Conservation (phyloP, 148 eudicot genomes). For the Rhododendron molle region DNA sequence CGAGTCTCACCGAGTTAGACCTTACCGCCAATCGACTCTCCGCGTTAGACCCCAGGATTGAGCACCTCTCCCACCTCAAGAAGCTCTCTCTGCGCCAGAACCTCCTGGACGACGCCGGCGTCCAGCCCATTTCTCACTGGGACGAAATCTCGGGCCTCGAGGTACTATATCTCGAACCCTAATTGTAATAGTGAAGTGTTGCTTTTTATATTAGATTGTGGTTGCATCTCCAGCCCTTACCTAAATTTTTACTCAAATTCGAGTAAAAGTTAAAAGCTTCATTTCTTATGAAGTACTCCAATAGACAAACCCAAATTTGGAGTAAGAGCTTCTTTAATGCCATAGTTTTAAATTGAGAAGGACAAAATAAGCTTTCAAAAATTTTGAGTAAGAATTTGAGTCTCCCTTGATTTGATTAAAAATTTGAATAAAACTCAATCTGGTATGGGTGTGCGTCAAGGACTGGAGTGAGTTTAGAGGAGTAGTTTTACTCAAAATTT, state of each 20-base stretch:
- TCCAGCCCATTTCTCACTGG: constrained; percentile 60
- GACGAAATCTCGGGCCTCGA: constrained; percentile 58
- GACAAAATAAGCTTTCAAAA: background rate
- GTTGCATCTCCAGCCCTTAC: too few species aligned
- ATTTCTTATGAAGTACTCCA: background rate
- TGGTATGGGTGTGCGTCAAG: background rate
- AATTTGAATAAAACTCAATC: background rate
- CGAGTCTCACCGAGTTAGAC: constrained; percentile 79
- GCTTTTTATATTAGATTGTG: too few species aligned
- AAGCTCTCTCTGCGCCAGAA: constrained; percentile 92
- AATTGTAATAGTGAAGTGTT: background rate
- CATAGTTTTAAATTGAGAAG: background rate
- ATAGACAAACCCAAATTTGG: background rate
- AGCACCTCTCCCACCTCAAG: constrained; percentile 53
- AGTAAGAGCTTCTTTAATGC: background rate
- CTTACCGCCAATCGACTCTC: constrained; percentile 79
- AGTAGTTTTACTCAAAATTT: background rate
- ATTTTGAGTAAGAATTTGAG: background rate
- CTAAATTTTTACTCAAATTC: too few species aligned
- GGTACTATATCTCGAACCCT: constrained; percentile 27
- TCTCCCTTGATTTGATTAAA: background rate
- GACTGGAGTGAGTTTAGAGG: background rate
- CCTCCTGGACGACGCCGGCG: constrained; percentile 62
- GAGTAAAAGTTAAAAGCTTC: background rate
- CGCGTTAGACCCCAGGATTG: constrained; percentile 66